These are phyloP conservation scores for Candida pseudoviswanathii DNA, from an alignment of 1,139 yeast genomes.

Conservation along the genomic window DNA sequence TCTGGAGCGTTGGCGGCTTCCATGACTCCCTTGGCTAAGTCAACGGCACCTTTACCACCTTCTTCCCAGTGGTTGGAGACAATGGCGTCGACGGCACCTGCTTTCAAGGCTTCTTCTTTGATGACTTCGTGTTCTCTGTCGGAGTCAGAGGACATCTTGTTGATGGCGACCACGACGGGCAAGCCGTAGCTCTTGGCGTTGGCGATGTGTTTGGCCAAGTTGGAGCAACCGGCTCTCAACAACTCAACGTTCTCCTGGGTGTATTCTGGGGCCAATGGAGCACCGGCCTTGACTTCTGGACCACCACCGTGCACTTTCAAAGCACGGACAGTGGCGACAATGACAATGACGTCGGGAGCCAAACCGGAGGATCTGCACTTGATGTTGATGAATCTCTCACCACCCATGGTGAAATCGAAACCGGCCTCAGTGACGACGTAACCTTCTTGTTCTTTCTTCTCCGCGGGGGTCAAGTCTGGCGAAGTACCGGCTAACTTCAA, in stretches of 20 bases:
- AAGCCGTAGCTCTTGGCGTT: slow-evolving; percentile 87
- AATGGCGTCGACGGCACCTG: slow-evolving; percentile 96
- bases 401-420: slow-evolving; percentile 99
- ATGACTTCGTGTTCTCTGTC: slow-evolving; percentile 83
- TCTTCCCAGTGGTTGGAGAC: slow-evolving; percentile 98
- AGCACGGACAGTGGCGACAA: slow-evolving; percentile 97
- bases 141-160: slow-evolving; percentile 86
- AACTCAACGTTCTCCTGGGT: slow-evolving; percentile 84
- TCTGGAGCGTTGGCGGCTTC: slow-evolving; percentile 60
- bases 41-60: slow-evolving; percentile 95
- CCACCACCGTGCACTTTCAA: slow-evolving; percentile 98
- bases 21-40: slow-evolving; percentile 83
- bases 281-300: slow-evolving; percentile 96
- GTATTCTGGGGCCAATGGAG: slow-evolving; percentile 85
- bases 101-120: slow-evolving; percentile 78
- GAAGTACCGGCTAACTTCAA: slow-evolving; percentile 84
- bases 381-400: slow-evolving; percentile 95
- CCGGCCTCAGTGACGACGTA: slow-evolving; percentile 98
- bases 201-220: slow-evolving; percentile 86
- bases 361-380: slow-evolving; percentile 94
- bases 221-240: slow-evolving; percentile 81
- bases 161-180: slow-evolving; percentile 95
- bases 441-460: slow-evolving; percentile 68
- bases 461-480: slow-evolving; percentile 48
- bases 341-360: slow-evolving; percentile 87